Evolutionary conservation across 2,329 filamentous ascomycete genomes (phyloP), one percentile per base, ranked within the genome.

Genomic region (Colletotrichum sp.): DNA sequence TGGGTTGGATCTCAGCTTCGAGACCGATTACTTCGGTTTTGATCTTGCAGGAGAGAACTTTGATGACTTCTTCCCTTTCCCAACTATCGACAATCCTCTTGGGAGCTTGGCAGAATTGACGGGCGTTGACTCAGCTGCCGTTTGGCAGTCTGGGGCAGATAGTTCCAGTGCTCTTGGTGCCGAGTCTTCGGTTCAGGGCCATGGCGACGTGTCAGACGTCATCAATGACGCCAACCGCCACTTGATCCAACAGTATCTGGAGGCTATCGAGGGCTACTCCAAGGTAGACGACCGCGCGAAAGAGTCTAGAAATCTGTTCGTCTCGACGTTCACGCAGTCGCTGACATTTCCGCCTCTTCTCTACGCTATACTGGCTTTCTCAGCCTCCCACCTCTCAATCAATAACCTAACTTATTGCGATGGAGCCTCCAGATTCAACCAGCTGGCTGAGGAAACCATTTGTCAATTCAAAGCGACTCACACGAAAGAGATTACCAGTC

Each of bases 31-130:
- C 9, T 59, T 30, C 15, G 55, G 25, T 59, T 59, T 59, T 1
- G 16, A 59, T 19, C 55, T 59, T 0, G 6, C 25, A 59, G 55
- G 55, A 4, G 55, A 59, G 55, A 30, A 8, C 25, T 59, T 59
- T 1, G 55, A 59, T 30, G 55, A 59, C 6, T 59, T 59, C 55
- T 59, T 59, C 27, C 55, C 55, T 30, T 59, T 59, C 12, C 27
- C 55, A 16, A 2, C 8, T 1, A 57, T 16, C 12, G 52, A 0
- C 22, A 57, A 13, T 11, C 1, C 6, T 22, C 6, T 27, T 59
- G 13, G 0, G 1, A 6, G 16, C 1, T 19, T 28, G 9, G 0
- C 22, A 16, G 25, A 30, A 0, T 19, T 2, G 8, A 27, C 27
- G 0, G 13, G 8, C 9, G 55, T 59, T 7, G 27, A 0, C 4